Base-by-base conservation (phyloP, 306 rosid genomes). In the Cucurbita maxima region DNA sequence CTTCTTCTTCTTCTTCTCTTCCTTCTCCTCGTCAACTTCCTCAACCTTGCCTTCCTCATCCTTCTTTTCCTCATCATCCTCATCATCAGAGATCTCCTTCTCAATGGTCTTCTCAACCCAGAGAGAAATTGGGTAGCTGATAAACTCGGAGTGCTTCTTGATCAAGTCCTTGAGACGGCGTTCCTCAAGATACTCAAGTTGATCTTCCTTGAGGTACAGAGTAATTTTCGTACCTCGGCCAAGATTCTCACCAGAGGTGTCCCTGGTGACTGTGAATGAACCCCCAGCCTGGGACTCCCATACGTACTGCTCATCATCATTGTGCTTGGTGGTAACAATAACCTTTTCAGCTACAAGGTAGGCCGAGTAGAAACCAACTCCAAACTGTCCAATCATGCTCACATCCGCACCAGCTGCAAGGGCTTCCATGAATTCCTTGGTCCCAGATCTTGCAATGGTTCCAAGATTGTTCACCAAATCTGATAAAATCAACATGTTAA, bases 221-320 rank as follows among this genome's bases (percentile, higher is more conserved):
- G 79, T 75, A 36, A 75, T 76, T 73, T 76, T 80, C 6, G 76
- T 80, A 16, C 77, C 83, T 47, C 83, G 58, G 37, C 77, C 83
- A 43, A 80, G 71, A 15, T 18, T 70, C 61, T 76, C 80, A 54
- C 83, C 83, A 18, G 63, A 51, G 0, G 45, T 48, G 40, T 80
- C 77, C 53, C 77, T 71, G 19, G 77, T 70, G 61, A 80, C 77
- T 0, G 77, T 80, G 45, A 80, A 80, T 2, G 76, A 79, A 43
- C 82, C 82, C 13, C 82, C 82, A 25, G 79, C 82, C 43, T 79
- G 79, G 1, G 82, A 75, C 50, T 79, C 82, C 82, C 82, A 80
- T 6, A 76, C 62, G 55, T 80, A 80, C 51, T 80, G 77, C 51
- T 79, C 82, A 3, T 79, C 78, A 7, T 79, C 81, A 45, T 63